These are phyloP conservation scores for Theobroma grandiflorum DNA, from an alignment of 441 rosid genomes.

Conservation along the genomic window DNA sequence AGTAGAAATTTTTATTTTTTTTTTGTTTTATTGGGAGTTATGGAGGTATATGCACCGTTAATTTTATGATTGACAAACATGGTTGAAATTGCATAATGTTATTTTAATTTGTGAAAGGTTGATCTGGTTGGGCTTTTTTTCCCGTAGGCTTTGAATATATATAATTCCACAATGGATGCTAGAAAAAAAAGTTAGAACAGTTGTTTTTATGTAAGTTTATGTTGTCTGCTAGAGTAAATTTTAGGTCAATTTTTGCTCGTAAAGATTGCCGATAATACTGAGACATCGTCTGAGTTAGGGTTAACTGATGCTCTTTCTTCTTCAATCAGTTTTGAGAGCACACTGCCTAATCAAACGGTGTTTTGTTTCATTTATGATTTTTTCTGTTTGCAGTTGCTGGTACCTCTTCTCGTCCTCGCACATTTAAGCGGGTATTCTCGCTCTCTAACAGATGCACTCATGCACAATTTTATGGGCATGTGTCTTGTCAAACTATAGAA, in stretches of 20 bases:
- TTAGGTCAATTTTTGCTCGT: background rate
- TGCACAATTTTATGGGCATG: background rate
- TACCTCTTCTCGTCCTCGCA: constrained; percentile 83
- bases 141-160: background rate
- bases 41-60: background rate
- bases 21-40: background rate
- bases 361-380: background rate
- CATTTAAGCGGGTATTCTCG: constrained; percentile 70
- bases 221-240: background rate
- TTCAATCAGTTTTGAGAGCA: background rate
- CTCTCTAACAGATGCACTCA: constrained; percentile 6
- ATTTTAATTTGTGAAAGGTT: background rate
- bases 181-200: background rate
- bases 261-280: background rate
- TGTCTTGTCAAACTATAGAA: background rate
- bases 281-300: background rate
- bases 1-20: background rate
- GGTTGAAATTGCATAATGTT: background rate
- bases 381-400: constrained; percentile 77
- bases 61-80: background rate
- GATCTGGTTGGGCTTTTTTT: background rate
- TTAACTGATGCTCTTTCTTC: background rate
- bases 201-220: background rate
- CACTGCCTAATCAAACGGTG: constrained; percentile 1
- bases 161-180: background rate